phyloP scores from a whole-genome alignment of 768 basidiomycete species.

The Suillus tomentosus region DNA sequence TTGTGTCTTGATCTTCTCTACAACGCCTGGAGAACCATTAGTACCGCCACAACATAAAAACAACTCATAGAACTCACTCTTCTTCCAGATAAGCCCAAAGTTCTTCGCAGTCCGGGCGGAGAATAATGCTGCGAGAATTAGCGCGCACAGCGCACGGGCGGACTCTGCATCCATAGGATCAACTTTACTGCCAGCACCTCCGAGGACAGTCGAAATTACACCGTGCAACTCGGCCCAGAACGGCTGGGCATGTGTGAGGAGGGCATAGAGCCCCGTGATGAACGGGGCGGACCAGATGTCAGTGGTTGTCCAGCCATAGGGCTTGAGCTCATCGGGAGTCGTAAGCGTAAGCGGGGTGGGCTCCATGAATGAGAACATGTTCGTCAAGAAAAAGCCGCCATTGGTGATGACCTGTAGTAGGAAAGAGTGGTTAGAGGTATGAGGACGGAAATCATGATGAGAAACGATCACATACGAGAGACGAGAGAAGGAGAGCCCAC shows the following conservation, averaged over 20 bases:
- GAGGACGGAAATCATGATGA: background rate
- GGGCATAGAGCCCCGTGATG: conserved; percentile 75
- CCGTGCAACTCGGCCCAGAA: conserved; percentile 70
- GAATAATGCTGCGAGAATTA: conserved; percentile 65
- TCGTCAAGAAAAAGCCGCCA: conserved; percentile 78
- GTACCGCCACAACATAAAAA: background rate
- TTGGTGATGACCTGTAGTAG: conserved; percentile 63
- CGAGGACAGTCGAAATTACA: conserved; percentile 49
- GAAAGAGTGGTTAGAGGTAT: background rate
- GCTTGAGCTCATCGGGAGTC: conserved; percentile 78
- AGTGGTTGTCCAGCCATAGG: conserved; percentile 83
- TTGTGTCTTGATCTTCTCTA: conserved; percentile 34
- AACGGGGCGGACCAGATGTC: conserved; percentile 88
- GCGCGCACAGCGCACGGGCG: conserved; percentile 72
- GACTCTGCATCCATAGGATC: conserved; percentile 60
- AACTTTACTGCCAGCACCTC: conserved; percentile 35
- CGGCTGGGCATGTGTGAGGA: conserved; percentile 85
- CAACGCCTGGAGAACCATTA: conserved; percentile 12
- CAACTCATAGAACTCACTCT: conserved; percentile 15
- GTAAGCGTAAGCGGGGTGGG: conserved; percentile 67
- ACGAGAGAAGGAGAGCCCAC: conserved; percentile 73
- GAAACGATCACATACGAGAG: conserved; percentile 51
- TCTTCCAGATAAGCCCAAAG: conserved; percentile 39
- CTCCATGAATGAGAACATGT: conserved; percentile 73
- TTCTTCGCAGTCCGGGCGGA: conserved; percentile 64